Conservation (phyloP, 495 filamentous ascomycete genomes). For the Xylaria acuta region DNA sequence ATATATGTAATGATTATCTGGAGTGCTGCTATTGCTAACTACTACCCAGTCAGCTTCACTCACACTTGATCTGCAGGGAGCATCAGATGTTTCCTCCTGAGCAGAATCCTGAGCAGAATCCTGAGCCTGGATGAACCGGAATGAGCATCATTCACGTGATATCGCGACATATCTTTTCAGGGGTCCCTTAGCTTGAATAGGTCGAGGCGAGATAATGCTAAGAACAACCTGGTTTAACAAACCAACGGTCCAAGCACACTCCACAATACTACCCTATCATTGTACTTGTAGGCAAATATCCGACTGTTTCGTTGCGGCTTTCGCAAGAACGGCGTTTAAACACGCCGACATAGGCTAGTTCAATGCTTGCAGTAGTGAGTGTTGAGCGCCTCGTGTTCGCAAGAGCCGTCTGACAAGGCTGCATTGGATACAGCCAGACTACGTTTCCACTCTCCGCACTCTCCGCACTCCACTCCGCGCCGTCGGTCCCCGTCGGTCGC, state of each 20-base stretch:
- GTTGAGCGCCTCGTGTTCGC: not conserved
- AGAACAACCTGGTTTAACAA: not conserved
- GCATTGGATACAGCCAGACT: not conserved
- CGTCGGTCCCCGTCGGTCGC: not conserved
- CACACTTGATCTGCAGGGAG: no score
- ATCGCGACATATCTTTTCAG: conserved; percentile 3
- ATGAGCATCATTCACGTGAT: conserved; percentile 42
- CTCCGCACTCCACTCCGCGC: not conserved
- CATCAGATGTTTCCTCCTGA: not conserved
- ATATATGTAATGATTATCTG: not conserved
- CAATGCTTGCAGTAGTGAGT: no score
- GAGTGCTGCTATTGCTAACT: not conserved
- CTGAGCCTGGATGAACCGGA: conserved; percentile 10
- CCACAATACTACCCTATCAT: not conserved
- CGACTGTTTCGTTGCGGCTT: not conserved
- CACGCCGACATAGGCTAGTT: not conserved
- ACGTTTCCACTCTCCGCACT: not conserved
- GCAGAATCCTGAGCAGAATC: not conserved
- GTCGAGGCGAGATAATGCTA: not conserved
- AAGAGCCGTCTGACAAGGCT: not conserved
- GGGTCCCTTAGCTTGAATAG: not conserved
- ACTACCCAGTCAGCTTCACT: not conserved
- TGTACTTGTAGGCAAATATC: not conserved
- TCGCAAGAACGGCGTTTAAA: not conserved
- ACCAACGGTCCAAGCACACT: not conserved